Base-by-base conservation (phyloP, 768 basidiomycete species). In the Cyclocybe aegerita region DNA sequence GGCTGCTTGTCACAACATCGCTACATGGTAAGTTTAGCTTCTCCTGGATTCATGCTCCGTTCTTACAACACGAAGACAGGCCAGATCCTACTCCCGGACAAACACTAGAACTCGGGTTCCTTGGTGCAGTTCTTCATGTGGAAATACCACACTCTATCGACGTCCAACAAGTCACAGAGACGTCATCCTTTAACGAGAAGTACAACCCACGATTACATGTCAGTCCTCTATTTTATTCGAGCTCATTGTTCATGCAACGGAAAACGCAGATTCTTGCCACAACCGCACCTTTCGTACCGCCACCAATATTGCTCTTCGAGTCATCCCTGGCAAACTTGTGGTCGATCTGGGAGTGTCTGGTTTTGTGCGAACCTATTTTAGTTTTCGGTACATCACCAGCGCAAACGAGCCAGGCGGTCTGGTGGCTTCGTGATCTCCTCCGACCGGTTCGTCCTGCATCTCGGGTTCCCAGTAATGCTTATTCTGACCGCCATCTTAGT, bases 331-430 rank as follows among this genome's bases (percentile, higher is more conserved):
- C 84, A 2, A 79, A 88, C 56, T 65, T 90, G 17, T 90, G 88
- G 89, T 88, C 90, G 4, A 77, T 88, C 46, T 99, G 96, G 96
- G 96, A 99, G 67, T 94, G 94, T 48, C 72, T 98, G 0, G 77
- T 98, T 0, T 76, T 98, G 8, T 91, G 88, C 54, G 95, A 99
- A 63, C 93, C 96, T 0, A 78, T 99, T 6, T 70, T 98, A 14
- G 75, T 98, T 29, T 94, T 88, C 57, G 88, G 88, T 3, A 67
- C 82, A 1, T 86, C 85, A 0, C 93, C 95, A 14, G 80, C 88
- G 0, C 77, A 85, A 62, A 91, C 89, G 0, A 94, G 91, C 55
- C 88, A 93, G 58, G 87, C 90, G 12, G 76, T 98, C 4, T 94
- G 93, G 92, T 96, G 92, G 89, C 69, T 99, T 12, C 77, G 90